Evolutionary conservation across 257 asterid species (phyloP), one percentile per base, ranked within the genome.

Genomic region (Gardenia jasminoides): DNA sequence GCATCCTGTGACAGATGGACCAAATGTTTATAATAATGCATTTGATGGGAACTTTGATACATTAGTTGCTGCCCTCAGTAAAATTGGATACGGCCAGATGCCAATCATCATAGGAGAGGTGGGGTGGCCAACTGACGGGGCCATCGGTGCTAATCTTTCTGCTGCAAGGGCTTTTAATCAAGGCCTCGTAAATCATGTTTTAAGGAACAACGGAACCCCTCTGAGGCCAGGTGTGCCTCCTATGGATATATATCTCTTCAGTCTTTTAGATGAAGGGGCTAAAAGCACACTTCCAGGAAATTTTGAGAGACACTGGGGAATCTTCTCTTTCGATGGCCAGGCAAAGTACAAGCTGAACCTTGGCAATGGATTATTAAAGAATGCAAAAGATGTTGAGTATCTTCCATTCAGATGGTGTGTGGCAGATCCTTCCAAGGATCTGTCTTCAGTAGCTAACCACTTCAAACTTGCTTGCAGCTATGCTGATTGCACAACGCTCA

Each of bases 251-350:
- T 93, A 91, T 80, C 94, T 94, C 75, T 93, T 93, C 82, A 76
- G 98, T 80, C 99, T 94, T 78, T 84, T 94, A 20, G 99, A 94
- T 16, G 99, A 94, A 85, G 97, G 85, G 54, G 94, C 94, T 39
- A 95, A 95, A 84, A 93, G 98, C 79, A 75, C 81, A 33, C 92
- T 93, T 68, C 99, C 99, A 0, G 98, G 99, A 48, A 93, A 89
- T 82, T 95, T 95, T 33, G 99, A 95, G 84, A 85, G 99, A 70
- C 99, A 94, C 62, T 94, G 99, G 99, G 99, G 99, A 1, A 86
- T 95, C 52, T 93, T 91, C 87, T 89, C 97, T 47, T 95, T 95
- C 20, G 99, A 93, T 67, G 98, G 99, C 47, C 99, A 91, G 84
- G 91, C 98, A n/a, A 95, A 93, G 83, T 95, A 95, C 84, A 70